Conservation (phyloP, 108 stramenopile species). For the Skeletonema marinoi region DNA sequence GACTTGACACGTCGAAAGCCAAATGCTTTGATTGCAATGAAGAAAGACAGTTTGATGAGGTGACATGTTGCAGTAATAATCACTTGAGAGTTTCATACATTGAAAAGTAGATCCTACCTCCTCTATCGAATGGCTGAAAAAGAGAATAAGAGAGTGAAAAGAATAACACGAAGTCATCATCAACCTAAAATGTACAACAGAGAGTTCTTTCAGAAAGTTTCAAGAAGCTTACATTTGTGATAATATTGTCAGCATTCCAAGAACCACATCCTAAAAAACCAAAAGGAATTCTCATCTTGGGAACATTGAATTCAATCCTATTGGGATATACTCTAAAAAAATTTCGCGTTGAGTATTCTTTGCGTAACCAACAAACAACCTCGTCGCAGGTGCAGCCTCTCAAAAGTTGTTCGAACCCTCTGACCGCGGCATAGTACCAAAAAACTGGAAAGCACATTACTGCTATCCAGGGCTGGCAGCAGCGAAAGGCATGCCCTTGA, state of each 20-base stretch:
- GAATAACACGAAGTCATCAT: not conserved
- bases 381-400: conserved; percentile 41
- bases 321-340: conserved; percentile 55
- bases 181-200: no score
- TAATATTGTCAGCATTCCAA: conserved; percentile 47
- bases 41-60: conserved; percentile 5
- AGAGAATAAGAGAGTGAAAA: no score
- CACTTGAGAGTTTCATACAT: not conserved
- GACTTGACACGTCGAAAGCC: conserved; percentile 42
- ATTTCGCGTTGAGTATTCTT: conserved; percentile 52
- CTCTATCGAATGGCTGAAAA: not conserved
- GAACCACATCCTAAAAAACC: conserved; percentile 52
- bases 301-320: conserved; percentile 51
- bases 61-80: not conserved
- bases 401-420: conserved; percentile 5
- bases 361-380: conserved; percentile 47
- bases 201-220: no score
- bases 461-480: conserved; percentile 23
- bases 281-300: conserved; percentile 32
- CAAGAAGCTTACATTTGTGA: not conserved
- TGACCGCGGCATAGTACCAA: conserved; percentile 6
- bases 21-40: conserved; percentile 58
- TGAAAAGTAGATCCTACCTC: not conserved
- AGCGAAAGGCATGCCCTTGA: conserved; percentile 53
- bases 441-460: not conserved